These are phyloP conservation scores for Boletus edulis DNA, from an alignment of 768 basidiomycete species.

Conservation along the genomic window DNA sequence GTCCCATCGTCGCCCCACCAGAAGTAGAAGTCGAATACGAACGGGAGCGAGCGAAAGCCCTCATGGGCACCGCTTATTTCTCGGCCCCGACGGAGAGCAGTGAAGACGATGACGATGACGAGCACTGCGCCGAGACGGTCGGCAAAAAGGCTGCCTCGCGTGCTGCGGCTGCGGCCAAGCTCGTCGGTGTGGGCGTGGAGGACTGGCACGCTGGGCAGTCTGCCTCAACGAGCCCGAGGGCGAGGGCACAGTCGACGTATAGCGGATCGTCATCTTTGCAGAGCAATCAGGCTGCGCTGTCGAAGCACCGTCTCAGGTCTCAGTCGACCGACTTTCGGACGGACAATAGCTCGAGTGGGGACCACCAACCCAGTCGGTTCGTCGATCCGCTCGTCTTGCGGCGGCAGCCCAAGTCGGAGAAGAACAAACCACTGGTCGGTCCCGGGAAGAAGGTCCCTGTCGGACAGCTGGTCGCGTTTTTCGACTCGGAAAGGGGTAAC, in stretches of 20 bases:
- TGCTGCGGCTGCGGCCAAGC: slow-evolving; percentile 33
- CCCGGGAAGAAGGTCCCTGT: slow-evolving; percentile 64
- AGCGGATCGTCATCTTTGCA: slow-evolving; percentile 33
- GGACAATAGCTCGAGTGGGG: slow-evolving; percentile 15
- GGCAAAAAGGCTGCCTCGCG: slow-evolving; percentile 46
- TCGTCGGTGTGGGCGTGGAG: slow-evolving; percentile 28
- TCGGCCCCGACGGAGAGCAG: slow-evolving; percentile 38
- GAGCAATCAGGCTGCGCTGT: slow-evolving; percentile 24
- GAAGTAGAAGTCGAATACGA: slow-evolving; percentile 30
- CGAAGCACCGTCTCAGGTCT: slow-evolving; percentile 35
- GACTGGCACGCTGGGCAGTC: slow-evolving; percentile 12
- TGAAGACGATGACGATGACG: slow-evolving; percentile 38
- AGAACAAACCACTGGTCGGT: slow-evolving; percentile 32
- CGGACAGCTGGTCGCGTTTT: slow-evolving; percentile 81
- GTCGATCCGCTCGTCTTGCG: slow-evolving; percentile 75
- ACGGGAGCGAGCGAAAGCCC: slow-evolving; percentile 22
- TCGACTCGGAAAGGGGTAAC: slow-evolving; percentile 44
- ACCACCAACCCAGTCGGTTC: slow-evolving; percentile 43
- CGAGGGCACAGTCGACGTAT: slow-evolving; percentile 62
- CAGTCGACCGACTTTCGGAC: slow-evolving; percentile 36
- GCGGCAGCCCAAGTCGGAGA: slow-evolving; percentile 54
- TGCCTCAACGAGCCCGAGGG: slow-evolving; percentile 26
- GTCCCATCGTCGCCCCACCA: slow-evolving; percentile 51
- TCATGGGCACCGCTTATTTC: slow-evolving; percentile 43
- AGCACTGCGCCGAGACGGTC: slow-evolving; percentile 45